Evolutionary conservation across 2,329 filamentous ascomycete species (phyloP), one percentile per base, ranked within the genome.

Genomic region (Fusarium protoensiforme): DNA sequence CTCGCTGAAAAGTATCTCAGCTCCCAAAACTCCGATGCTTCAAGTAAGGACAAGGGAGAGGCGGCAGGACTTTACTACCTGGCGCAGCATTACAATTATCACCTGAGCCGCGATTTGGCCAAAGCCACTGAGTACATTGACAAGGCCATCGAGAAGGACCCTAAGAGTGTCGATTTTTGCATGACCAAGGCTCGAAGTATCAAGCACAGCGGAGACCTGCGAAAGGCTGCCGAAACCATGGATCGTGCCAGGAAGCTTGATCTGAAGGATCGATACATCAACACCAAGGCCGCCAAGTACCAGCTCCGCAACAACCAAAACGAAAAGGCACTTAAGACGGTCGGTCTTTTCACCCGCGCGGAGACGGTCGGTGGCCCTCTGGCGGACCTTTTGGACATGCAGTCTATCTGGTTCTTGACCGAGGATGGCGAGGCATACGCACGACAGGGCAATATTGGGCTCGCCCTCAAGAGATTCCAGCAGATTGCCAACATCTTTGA

Each of bases 261-360:
- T 80, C 90, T 93, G 74, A 94, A 92, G 84, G 96, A 99, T 80
- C 92, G 96, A 51, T 97, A 98, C 82, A 98, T 98, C 87, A 99
- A 99, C 87, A 97, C 95, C 73, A 99, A 99, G 85, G 93, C 95
- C 58, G 95, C 96, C 68, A 99, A 99, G 81, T 99, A 99, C 81
- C 95, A 97, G 82, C 88, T 99, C 56, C 92, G 96, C 64, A 97
- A 98, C 83, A 91, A 98, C 81, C 91, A 98, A 80, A 96, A 94
- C 79, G 94, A 97, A 60, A 91, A 91, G 76, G 96, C 94, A 0
- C 85, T 98, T 61, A 91, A 94, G 77, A 98, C 94, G 0, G 95
- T 98, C 87, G 94, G 94, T 72, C 90, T 98, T 73, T 99, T 99
- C 83, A 99, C 97, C 0, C 89, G 96, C 62, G 95, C 95, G 61